Base-by-base conservation (phyloP, 192 early-diverging fungal species). In the Ambispora gerdemannii region DNA sequence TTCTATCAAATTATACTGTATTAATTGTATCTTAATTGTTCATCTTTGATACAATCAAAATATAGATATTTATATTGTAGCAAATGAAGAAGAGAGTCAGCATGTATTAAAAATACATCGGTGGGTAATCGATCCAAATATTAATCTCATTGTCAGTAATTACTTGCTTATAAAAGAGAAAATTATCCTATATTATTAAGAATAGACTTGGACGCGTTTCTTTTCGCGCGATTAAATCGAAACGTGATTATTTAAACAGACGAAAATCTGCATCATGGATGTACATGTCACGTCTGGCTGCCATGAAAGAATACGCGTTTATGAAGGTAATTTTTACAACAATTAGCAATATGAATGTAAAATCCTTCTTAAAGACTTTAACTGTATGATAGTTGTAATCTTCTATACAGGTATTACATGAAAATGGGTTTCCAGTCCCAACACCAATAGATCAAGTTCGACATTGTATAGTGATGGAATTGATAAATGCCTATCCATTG, bases 291-390 rank as follows among this genome's bases (percentile, higher is more conserved):
- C 88, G 95, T 24, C 85, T 99, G 74, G 96, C 98, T 0, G 96
- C 98, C 1, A 94, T 89, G 86, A 98, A 98, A 73, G 98, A 99
- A 80, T 97, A 83, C 73, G 96, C 96, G 7, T 99, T 99, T 73
- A 99, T 99, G 98, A 93, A 96, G 80, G 93, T 93, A 20, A 70
- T 63, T 24, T 66, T 76, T 35, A 7, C 4, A 36, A 6, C 27
- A 24, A 17, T 55, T 7, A 33, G 22, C 19, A 35, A 25, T 13
- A 47, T 0, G 13, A 36, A 2, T 38, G 13, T 24, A 22, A 4
- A 31, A 4, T 17, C 7, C 20, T 34, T 72, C 15, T 43, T 19
- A 15, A 19, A 75, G 20, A 58, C 19, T 63, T 15, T 49, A 62
- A 72, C 20, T 10, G 25, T 67, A 32, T 51, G 13, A 30, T 27